Percentiles rank a stretch among this genome's conserved stretches.
Conservation (phyloP, 345 rosid species). For the Brassica cretica region DNA sequence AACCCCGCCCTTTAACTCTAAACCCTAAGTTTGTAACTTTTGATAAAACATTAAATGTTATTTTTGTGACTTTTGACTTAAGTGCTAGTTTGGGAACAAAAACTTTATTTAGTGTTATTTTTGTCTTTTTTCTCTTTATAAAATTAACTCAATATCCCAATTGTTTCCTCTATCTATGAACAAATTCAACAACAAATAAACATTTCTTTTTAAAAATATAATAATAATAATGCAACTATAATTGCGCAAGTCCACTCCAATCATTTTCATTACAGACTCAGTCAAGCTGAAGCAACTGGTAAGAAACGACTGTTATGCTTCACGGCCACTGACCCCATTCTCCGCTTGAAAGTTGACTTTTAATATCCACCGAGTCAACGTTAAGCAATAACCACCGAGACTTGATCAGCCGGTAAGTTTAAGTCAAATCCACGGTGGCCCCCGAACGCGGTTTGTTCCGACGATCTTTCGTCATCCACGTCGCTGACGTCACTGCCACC, state of each 20-base stretch:
- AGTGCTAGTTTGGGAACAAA: too few relatives aligned
- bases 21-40: too few relatives aligned
- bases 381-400: slow-evolving; percentile 23
- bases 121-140: too few relatives aligned
- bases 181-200: slow-evolving; percentile 39
- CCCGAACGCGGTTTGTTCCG: slow-evolving; percentile 28
- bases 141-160: slow-evolving; percentile 18
- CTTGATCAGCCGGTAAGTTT: slow-evolving; percentile 58
- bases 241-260: slow-evolving; percentile 39
- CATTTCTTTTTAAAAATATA: slow-evolving; percentile 8
- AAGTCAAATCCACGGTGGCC: slow-evolving; percentile 62
- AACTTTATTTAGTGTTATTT: too few relatives aligned
- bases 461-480: slow-evolving; percentile 34
- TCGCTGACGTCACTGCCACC: slow-evolving; percentile 34
- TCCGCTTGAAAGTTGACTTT: not conserved
- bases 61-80: too few relatives aligned
- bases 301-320: slow-evolving; percentile 28
- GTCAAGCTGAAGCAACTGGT: slow-evolving; percentile 34
- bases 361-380: slow-evolving; percentile 21
- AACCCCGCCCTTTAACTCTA: too few relatives aligned
- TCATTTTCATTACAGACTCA: slow-evolving; percentile 41
- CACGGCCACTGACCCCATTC: slow-evolving; percentile 11
- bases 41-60: too few relatives aligned
- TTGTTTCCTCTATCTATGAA: slow-evolving; percentile 36
- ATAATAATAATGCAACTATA: slow-evolving; percentile 21